Evolutionary conservation across 2,329 filamentous ascomycete genomes (phyloP).

Genomic region (Talaromyces sp.): DNA sequence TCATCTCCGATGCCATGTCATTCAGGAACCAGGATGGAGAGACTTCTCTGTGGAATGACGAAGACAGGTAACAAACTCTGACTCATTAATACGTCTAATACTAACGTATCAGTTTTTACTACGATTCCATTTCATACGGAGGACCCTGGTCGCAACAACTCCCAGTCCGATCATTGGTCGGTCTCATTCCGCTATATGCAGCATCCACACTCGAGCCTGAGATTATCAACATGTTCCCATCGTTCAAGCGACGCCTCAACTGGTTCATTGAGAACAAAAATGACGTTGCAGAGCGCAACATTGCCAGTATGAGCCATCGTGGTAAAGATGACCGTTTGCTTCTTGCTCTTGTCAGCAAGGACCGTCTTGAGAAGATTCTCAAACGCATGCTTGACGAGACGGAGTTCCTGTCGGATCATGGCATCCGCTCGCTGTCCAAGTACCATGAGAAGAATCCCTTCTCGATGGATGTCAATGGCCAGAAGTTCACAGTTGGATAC

Average conservation of each 20-base stretch:
- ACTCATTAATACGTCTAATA: neutral
- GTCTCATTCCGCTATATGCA: slow-evolving; percentile 88
- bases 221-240: slow-evolving; percentile 83
- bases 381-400: slow-evolving; percentile 89
- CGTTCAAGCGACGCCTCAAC: slow-evolving; percentile 86
- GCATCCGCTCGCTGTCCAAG: slow-evolving; percentile 88
- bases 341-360: slow-evolving; percentile 85
- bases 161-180: slow-evolving; percentile 86
- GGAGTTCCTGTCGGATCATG: slow-evolving; percentile 86
- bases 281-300: slow-evolving; percentile 87
- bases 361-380: slow-evolving; percentile 84
- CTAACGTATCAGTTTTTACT: slow-evolving; percentile 68
- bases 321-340: slow-evolving; percentile 87
- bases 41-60: slow-evolving; percentile 89
- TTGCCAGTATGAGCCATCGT: slow-evolving; percentile 85
- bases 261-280: slow-evolving; percentile 90
- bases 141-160: slow-evolving; percentile 91
- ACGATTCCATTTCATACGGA: slow-evolving; percentile 95
- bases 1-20: slow-evolving; percentile 97
- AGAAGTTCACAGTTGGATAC: slow-evolving; percentile 82
- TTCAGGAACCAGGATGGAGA: slow-evolving; percentile 70
- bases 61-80: slow-evolving; percentile 59
- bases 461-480: slow-evolving; percentile 93
- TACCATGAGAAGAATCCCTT: slow-evolving; percentile 86
- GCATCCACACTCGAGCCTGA: slow-evolving; percentile 91